Conservation (phyloP, 345 rosid genomes). For the thale cress (Arabidopsis thaliana) region TAIR10.1 NC_003074.8:20653501-20654000, state of each 20-base stretch:
- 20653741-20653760: neutral
- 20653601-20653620: neutral
- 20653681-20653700: neutral
- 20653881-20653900: neutral
- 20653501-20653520: neutral
- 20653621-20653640: neutral
- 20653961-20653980: slow-evolving; percentile 1
- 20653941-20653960: neutral
- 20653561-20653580: too few species aligned
- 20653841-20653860: slow-evolving; percentile 20
- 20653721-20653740: neutral
- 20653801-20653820: neutral
- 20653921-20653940: neutral
- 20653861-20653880: neutral
- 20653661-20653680: neutral
- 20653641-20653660: neutral
- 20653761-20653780: neutral
- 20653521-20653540: too few species aligned
- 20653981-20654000: neutral
- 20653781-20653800: neutral
- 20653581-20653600: neutral
- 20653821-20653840: neutral
- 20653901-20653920: neutral
- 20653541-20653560: too few species aligned
- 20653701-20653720: neutral